These are phyloP conservation scores for Coemansia sp. DNA, from an alignment of 192 early-diverging fungal species.

Conservation along the genomic window DNA sequence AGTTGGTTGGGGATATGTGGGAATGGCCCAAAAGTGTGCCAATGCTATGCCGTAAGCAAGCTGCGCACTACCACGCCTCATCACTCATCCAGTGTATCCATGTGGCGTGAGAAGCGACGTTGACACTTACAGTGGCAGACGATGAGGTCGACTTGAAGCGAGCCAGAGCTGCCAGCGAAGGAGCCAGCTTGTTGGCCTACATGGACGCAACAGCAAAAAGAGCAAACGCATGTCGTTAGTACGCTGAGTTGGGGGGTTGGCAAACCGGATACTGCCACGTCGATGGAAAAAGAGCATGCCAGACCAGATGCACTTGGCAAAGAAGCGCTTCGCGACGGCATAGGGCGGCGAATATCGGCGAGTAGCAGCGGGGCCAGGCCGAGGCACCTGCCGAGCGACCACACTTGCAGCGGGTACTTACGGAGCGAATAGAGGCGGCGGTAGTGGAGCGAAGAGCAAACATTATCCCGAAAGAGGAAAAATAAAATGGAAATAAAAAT, in stretches of 20 bases:
- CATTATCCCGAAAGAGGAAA: constrained; percentile 18
- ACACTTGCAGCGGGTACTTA: constrained; percentile 25
- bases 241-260: background rate
- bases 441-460: constrained; percentile 49
- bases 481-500: background rate
- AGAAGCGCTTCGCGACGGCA: background rate
- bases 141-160: constrained; percentile 57
- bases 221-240: background rate
- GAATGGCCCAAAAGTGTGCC: background rate
- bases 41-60: background rate
- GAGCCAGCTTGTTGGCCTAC: constrained; percentile 37
- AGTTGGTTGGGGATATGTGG: background rate
- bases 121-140: constrained; percentile 56
- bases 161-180: constrained; percentile 41
- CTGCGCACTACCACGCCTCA: background rate
- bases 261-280: constrained; percentile 43
- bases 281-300: background rate
- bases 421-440: constrained; percentile 44
- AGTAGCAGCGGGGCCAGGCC: background rate
- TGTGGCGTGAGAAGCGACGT: background rate
- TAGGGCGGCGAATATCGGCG: background rate
- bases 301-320: background rate
- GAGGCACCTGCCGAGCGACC: background rate
- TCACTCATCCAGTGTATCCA: background rate
- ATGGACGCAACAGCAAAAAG: background rate